A percentile compares a stretch with the other conserved stretches of the same genome.
Conservation (phyloP, 495 filamentous ascomycete genomes). For the Penicillium steckii region DNA sequence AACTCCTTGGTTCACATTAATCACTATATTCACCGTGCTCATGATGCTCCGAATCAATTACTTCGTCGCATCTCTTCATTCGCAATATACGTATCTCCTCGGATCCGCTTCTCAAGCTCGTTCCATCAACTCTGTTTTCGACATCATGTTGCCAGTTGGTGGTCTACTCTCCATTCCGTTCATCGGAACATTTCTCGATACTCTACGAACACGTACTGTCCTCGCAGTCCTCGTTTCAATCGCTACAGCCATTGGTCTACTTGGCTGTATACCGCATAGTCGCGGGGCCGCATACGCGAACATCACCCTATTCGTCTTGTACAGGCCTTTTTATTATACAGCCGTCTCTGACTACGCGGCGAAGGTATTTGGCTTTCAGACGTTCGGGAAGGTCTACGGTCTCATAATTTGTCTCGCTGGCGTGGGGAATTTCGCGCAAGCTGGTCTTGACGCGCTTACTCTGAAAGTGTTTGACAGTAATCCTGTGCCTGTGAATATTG, state of each 20-base stretch:
- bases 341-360: conserved; percentile 75
- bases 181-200: conserved; percentile 81
- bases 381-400: conserved; percentile 96
- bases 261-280: conserved; percentile 70
- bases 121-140: conserved; percentile 80
- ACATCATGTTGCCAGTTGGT: conserved; percentile 82
- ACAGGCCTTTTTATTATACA: conserved; percentile 55
- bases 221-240: conserved; percentile 69
- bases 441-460: conserved; percentile 76
- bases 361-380: conserved; percentile 95
- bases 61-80: conserved; percentile 88
- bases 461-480: conserved; percentile 68
- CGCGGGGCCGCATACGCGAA: conserved; percentile 73
- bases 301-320: conserved; percentile 70
- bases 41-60: conserved; percentile 98
- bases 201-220: conserved; percentile 68
- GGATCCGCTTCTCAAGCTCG: conserved; percentile 54
- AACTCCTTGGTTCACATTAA: conserved; percentile 84
- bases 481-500: conserved; percentile 76
- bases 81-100: conserved; percentile 84
- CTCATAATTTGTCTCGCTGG: conserved; percentile 87
- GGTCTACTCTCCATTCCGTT: conserved; percentile 85
- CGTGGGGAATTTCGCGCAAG: conserved; percentile 83
- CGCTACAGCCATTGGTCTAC: conserved; percentile 74
- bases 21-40: conserved; percentile 81